phyloP scores from a whole-genome alignment of 2,329 filamentous ascomycete species.

The Diaporthe destruens region DNA sequence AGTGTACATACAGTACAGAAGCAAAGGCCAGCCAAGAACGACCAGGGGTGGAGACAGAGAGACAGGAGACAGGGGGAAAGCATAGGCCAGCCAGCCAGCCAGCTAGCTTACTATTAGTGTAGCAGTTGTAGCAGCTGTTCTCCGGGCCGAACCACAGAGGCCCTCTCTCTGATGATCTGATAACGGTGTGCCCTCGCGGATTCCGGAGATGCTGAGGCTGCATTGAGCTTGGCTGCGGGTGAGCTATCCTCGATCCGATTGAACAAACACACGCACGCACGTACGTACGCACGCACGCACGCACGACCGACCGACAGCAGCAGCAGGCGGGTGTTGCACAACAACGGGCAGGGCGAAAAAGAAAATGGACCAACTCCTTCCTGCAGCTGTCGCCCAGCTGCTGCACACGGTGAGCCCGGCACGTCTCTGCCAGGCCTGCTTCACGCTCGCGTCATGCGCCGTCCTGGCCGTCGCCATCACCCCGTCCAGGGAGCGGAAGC shows the following conservation, averaged over 20 bases:
- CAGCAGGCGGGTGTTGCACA: neutral
- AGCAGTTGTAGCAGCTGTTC: neutral
- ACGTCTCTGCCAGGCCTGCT: conserved; percentile 60
- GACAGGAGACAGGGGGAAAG: conserved; percentile 1
- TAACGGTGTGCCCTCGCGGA: neutral
- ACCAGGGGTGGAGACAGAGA: neutral
- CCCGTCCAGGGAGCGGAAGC: conserved; percentile 58
- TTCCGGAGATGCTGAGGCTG: neutral
- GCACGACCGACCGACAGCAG: neutral
- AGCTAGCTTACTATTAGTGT: neutral
- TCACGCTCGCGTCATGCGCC: conserved; percentile 56
- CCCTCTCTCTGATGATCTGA: neutral
- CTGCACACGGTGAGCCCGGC: conserved; percentile 45
- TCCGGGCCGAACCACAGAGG: conserved; percentile 16
- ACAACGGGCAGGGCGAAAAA: neutral
- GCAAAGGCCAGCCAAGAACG: conserved; percentile 12
- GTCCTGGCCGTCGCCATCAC: conserved; percentile 59
- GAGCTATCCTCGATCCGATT: neutral
- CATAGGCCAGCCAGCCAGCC: conserved; percentile 11
- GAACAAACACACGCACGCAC: neutral
- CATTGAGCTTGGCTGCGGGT: neutral
- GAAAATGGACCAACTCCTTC: conserved; percentile 15
- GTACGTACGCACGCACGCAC: neutral
- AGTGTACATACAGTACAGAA: neutral
- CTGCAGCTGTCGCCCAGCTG: neutral